A percentile compares a stretch with the other conserved stretches of the same genome.
Conservation (phyloP, 257 asterid species). For the Cinchona pubescens region DNA sequence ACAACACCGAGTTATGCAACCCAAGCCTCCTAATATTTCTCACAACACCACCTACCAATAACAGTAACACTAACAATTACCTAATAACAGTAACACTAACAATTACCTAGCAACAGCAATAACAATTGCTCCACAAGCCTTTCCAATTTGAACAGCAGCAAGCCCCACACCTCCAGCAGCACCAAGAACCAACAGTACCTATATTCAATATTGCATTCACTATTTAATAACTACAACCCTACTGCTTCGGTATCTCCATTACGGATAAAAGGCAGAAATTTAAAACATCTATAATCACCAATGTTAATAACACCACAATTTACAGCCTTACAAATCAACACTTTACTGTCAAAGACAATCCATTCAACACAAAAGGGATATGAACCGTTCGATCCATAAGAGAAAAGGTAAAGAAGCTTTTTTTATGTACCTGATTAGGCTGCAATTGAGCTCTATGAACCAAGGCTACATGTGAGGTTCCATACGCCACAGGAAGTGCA, state of each 20-base stretch:
- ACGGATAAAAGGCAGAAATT: not conserved
- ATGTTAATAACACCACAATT: no score
- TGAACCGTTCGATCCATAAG: not conserved
- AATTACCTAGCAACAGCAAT: constrained; percentile 88
- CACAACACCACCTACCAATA: not conserved
- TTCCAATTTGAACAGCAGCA: constrained; percentile 93
- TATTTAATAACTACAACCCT: not conserved
- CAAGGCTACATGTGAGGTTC: constrained; percentile 92
- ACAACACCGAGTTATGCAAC: no score
- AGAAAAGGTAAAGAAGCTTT: constrained; percentile 3
- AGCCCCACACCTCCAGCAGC: constrained; percentile 99
- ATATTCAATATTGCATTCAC: constrained; percentile 1
- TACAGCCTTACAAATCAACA: no score
- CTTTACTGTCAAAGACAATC: no score
- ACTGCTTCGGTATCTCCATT: not conserved
- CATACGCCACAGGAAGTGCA: constrained; percentile 90
- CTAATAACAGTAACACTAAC: constrained; percentile 16
- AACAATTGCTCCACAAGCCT: constrained; percentile 76
- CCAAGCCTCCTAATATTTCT: not conserved
- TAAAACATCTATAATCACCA: not conserved
- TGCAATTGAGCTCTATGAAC: constrained; percentile 76
- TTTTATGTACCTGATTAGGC: constrained; percentile 74
- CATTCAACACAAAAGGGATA: no score
- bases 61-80: constrained; percentile 28
- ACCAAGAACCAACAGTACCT: constrained; percentile 97